Evolutionary conservation across 768 basidiomycete species (phyloP).

Genomic region (Tylopilus intermedius): DNA sequence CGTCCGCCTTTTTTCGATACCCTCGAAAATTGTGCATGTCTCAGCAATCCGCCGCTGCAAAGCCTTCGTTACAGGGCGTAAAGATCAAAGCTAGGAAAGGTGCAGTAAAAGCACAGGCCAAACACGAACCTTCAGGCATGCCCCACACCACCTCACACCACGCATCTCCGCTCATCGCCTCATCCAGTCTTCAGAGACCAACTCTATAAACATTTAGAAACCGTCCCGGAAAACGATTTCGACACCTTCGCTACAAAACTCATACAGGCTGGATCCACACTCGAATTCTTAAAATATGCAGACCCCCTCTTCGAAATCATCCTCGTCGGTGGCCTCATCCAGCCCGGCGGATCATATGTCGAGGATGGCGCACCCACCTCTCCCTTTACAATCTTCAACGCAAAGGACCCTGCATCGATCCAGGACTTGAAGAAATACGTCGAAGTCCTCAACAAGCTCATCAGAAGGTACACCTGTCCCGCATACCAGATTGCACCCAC

Average conservation of each 20-base stretch:
- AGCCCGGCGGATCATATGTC: conserved; percentile 89
- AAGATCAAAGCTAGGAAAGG: conserved; percentile 91
- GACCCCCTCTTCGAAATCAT: conserved; percentile 95
- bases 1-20: background rate
- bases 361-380: conserved; percentile 82
- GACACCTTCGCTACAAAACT: conserved; percentile 80
- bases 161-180: conserved; percentile 10
- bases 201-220: conserved; percentile 86
- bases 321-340: conserved; percentile 91
- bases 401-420: conserved; percentile 70
- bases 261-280: conserved; percentile 84
- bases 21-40: conserved; percentile 75
- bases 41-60: conserved; percentile 78
- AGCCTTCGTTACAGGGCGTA: conserved; percentile 91
- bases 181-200: conserved; percentile 84
- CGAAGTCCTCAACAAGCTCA: conserved; percentile 92
- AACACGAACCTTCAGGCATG: conserved; percentile 81
- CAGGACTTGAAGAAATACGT: conserved; percentile 90
- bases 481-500: conserved; percentile 1
- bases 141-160: background rate
- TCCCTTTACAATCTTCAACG: conserved; percentile 84
- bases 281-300: conserved; percentile 97
- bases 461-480: conserved; percentile 63
- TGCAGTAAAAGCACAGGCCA: conserved; percentile 86
- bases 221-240: conserved; percentile 73